Evolutionary conservation across 306 rosid species (phyloP).

Genomic region (Inga laurina): DNA sequence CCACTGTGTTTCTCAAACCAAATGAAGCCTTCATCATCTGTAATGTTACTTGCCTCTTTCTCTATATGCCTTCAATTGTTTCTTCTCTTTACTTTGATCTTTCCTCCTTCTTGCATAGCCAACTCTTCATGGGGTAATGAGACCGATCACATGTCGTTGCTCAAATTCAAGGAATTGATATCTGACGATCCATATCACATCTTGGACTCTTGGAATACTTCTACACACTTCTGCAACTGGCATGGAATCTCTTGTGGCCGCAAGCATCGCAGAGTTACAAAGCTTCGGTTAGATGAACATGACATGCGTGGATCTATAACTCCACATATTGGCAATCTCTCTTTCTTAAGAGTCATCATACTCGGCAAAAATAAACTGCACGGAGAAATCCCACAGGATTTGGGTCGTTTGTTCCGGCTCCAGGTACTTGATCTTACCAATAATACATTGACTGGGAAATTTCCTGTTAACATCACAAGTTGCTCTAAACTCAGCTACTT

Average conservation of each 20-base stretch:
- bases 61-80: too few species aligned
- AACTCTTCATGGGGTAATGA: too few species aligned
- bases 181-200: neutral
- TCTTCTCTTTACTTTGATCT: too few species aligned
- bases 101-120: too few species aligned
- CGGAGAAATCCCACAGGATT: neutral
- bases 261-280: conserved; percentile 19
- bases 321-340: conserved; percentile 32
- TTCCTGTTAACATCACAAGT: conserved; percentile 23
- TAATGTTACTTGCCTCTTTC: too few species aligned
- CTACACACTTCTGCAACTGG: neutral
- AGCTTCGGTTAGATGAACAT: neutral
- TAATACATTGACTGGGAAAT: conserved; percentile 23
- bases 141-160: too few species aligned
- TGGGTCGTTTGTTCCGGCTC: conserved; percentile 12
- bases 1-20: too few species aligned
- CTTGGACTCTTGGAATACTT: neutral
- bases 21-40: too few species aligned
- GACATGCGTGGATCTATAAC: conserved; percentile 24
- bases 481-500: neutral
- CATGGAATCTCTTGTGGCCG: neutral
- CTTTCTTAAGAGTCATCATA: conserved; percentile 6
- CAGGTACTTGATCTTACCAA: neutral
- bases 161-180: neutral
- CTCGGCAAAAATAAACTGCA: conserved; percentile 1